Evolutionary conservation across 1,284 basidiomycete species (phyloP).

Genomic region (Trametes polyzona): DNA sequence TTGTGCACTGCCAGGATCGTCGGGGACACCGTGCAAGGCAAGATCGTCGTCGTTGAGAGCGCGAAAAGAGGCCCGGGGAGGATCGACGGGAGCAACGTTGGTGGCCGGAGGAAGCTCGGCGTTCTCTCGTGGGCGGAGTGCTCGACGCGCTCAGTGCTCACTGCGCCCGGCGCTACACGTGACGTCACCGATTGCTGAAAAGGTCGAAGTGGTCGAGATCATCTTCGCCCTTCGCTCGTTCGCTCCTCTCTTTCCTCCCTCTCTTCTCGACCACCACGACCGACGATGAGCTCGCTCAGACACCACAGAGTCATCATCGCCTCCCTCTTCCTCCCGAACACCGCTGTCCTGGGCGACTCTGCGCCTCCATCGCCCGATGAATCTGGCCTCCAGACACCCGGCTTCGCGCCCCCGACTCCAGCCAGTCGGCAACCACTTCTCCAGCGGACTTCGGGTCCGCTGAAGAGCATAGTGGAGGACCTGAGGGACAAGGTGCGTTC

Average conservation of each 20-base stretch:
- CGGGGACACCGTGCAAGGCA: neutral
- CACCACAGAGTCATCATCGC: conserved; percentile 77
- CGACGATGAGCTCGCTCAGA: conserved; percentile 62
- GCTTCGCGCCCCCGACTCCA: conserved; percentile 26
- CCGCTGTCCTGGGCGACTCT: conserved; percentile 63
- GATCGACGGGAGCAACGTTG: conserved; percentile 11
- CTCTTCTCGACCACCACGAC: conserved; percentile 8
- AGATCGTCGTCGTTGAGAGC: conserved; percentile 5
- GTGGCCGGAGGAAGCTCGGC: conserved; percentile 13
- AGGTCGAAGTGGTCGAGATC: conserved; percentile 9
- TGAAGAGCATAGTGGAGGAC: conserved; percentile 78
- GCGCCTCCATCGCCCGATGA: conserved; percentile 49
- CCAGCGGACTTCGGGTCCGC: conserved; percentile 36
- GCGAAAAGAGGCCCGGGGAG: neutral
- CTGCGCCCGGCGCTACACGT: conserved; percentile 23
- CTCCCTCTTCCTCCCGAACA: conserved; percentile 77
- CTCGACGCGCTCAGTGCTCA: too few relatives aligned
- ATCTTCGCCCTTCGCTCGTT: neutral
- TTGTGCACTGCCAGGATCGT: conserved; percentile 9
- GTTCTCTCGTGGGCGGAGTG: conserved; percentile 7
- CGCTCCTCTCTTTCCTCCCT: neutral
- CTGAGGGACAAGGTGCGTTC: conserved; percentile 62
- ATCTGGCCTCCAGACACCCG: conserved; percentile 19
- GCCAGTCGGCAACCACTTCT: conserved; percentile 18
- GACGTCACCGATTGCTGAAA: conserved; percentile 27